Base-by-base conservation (phyloP, 1,284 basidiomycete species). In the Meripilus lineatus region DNA sequence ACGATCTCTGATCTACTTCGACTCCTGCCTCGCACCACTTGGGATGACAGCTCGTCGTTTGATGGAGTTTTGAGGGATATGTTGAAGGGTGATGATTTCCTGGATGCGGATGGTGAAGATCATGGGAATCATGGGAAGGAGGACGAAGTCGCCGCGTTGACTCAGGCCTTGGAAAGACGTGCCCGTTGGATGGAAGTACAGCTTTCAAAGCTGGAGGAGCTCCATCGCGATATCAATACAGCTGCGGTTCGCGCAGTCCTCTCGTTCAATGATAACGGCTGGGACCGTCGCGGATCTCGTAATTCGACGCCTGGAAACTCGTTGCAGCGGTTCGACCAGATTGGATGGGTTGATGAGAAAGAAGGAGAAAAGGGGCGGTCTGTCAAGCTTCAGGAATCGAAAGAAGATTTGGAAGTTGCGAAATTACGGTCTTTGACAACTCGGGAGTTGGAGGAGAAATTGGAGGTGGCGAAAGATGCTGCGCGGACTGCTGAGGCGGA, bases 151-250 rank as follows among this genome's bases (percentile, higher is more conserved):
- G 82, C 82, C 2, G 81, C 83, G n/a, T 66, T 89, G 50, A 89
- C 87, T 1, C 67, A 84, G 38, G 86, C 87, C 7, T 72, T 90
- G 38, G 88, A 90, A 59, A 82, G 85, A 46, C 82, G 88, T 14
- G 88, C 87, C 15, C 75, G 87, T 35, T 90, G 88, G 88, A 90
- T 90, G 88, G 87, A 90, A 63, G 83, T 88, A 22, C 88, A 90
- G 58, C 64, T 90, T 14, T 86, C 85, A 1, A 89, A 90, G 60
- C 69, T 90, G 34, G 87, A 90, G 61, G 87, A 89, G 55, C 69
- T 90, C 22, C 87, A 90, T 55, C 82, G 85, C 11, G 87, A 90
- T 53, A 89, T 90, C 62, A 90, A 90, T 61, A 85, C 78, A 2
- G 87, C 88, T 4, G 88, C 88, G 4, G 86, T 89, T 22, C 78